Conservation (phyloP, 139 green algal species). For the Eudorina sp. region DNA sequence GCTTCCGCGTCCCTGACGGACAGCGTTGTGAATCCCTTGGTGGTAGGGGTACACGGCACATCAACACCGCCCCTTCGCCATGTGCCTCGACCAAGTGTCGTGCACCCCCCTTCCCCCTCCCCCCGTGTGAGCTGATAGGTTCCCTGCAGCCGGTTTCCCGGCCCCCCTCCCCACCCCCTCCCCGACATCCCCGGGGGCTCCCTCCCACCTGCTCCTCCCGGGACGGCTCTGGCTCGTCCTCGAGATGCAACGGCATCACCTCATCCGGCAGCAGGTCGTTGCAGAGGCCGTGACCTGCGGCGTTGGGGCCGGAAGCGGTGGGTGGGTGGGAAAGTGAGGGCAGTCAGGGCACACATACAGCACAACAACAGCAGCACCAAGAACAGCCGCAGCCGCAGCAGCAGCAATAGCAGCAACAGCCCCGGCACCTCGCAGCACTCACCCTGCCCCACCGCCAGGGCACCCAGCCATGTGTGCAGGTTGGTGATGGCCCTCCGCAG, state of each 20-base stretch:
- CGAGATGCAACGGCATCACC: neutral
- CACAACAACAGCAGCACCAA: neutral
- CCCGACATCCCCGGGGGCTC: too few relatives aligned
- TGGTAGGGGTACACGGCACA: too few relatives aligned
- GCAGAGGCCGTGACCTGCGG: conserved; percentile 13
- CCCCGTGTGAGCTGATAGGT: too few relatives aligned
- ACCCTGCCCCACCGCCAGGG: conserved; percentile 20
- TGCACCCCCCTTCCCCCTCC: too few relatives aligned
- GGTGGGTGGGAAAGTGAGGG: too few relatives aligned
- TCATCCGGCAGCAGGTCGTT: conserved; percentile 42
- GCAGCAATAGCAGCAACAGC: neutral
- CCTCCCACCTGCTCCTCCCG: conserved; percentile 13
- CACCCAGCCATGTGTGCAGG: conserved; percentile 40
- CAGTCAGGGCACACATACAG: too few relatives aligned
- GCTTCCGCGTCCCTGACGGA: too few relatives aligned
- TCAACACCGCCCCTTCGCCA: too few relatives aligned
- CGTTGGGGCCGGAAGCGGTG: neutral
- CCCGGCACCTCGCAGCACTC: neutral
- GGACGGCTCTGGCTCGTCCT: neutral
- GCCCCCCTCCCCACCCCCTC: too few relatives aligned
- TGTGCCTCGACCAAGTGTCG: too few relatives aligned
- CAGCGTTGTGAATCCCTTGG: too few relatives aligned
- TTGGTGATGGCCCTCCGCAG: conserved; percentile 7
- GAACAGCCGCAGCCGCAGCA: neutral
- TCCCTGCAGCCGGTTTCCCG: too few relatives aligned